Percentiles rank a stretch among this genome's conserved stretches.
Conservation (phyloP, 495 filamentous ascomycete genomes). For the Oidiodendron maius region DNA sequence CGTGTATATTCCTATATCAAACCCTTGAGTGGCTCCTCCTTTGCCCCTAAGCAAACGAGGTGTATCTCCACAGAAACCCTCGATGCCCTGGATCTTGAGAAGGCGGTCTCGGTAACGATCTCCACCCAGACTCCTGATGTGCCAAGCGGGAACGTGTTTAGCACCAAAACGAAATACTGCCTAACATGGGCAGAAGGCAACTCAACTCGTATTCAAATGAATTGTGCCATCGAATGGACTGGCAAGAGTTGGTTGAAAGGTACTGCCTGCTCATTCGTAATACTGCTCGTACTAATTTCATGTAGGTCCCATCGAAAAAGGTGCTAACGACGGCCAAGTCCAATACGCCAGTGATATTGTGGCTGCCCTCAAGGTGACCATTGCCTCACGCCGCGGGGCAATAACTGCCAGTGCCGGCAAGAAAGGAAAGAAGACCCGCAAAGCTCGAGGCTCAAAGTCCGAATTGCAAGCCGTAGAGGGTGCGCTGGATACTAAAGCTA, state of each 20-base stretch:
- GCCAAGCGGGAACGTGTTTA: constrained; percentile 87
- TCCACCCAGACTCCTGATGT: constrained; percentile 92
- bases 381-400: constrained; percentile 55
- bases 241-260: constrained; percentile 99
- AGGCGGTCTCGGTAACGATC: constrained; percentile 70
- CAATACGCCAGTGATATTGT: constrained; percentile 74
- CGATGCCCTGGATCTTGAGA: constrained; percentile 80
- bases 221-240: constrained; percentile 88
- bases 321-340: constrained; percentile 83
- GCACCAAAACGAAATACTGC: constrained; percentile 88
- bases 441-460: constrained; percentile 33
- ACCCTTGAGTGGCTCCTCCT: constrained; percentile 65
- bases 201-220: constrained; percentile 74
- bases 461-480: constrained; percentile 28
- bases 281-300: constrained; percentile 5
- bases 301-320: constrained; percentile 86
- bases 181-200: constrained; percentile 86
- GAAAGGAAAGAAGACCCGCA: constrained; percentile 49
- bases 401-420: constrained; percentile 35
- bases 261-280: constrained; percentile 31
- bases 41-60: constrained; percentile 93
- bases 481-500: constrained; percentile 37
- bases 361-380: constrained; percentile 62
- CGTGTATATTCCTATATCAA: constrained; percentile 87
- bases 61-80: constrained; percentile 83